phyloP scores from a whole-genome alignment of 176 grass and related monocot species.

The Cenchrus americanus region DNA sequence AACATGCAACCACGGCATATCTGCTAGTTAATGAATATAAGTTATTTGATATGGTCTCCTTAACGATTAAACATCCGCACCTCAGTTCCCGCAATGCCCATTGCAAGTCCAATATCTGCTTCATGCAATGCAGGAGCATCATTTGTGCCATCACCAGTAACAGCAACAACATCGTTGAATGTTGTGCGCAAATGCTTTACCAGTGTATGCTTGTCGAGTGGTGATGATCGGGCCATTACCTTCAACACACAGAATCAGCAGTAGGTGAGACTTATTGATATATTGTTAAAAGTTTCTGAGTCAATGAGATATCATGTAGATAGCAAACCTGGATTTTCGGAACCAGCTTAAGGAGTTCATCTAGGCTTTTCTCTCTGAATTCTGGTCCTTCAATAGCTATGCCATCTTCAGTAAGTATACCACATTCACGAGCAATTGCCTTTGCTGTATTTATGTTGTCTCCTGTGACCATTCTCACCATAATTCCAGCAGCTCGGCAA shows the following conservation, averaged over 20 bases:
- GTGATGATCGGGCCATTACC: constrained; percentile 98
- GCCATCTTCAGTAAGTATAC: constrained; percentile 91
- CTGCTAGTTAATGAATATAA: constrained; percentile 5
- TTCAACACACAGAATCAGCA: constrained; percentile 50
- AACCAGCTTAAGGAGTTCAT: constrained; percentile 70
- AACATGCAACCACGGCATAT: not conserved
- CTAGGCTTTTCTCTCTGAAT: constrained; percentile 81
- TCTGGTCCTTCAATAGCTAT: constrained; percentile 89
- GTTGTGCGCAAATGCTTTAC: constrained; percentile 89
- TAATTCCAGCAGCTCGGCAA: constrained; percentile 87
- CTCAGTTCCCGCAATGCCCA: constrained; percentile 99
- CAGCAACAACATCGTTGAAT: constrained; percentile 94
- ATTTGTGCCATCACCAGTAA: constrained; percentile 98
- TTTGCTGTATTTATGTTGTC: constrained; percentile 98
- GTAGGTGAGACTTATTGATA: constrained; percentile 19
- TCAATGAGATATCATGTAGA: constrained; percentile 23
- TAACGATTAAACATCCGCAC: constrained; percentile 41
- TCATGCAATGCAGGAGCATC: constrained; percentile 97
- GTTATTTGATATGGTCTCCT: not conserved
- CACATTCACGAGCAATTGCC: constrained; percentile 93
- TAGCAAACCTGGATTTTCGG: constrained; percentile 87
- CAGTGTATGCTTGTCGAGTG: constrained; percentile 92
- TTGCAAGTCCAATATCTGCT: constrained; percentile 99
- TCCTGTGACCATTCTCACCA: constrained; percentile 96
- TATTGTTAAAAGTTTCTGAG: constrained; percentile 8